These are phyloP conservation scores for Rauvolfia tetraphylla DNA, from an alignment of 257 asterid genomes.

Conservation along the genomic window DNA sequence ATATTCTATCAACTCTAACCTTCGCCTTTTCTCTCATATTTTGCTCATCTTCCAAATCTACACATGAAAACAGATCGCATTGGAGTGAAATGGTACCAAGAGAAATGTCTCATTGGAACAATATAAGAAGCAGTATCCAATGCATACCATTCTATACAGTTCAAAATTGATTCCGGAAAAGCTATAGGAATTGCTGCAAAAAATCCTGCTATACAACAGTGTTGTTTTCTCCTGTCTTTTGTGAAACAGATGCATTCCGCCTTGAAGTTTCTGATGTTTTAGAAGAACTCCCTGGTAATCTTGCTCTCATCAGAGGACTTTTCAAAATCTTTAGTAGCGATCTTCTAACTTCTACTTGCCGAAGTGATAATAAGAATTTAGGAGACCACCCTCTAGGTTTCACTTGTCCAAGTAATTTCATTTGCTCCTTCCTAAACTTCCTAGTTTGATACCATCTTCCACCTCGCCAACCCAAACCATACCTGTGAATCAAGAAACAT, in stretches of 20 bases:
- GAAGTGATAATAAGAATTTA: slow-evolving; percentile 49
- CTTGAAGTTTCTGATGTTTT: slow-evolving; percentile 33
- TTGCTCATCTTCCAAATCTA: neutral
- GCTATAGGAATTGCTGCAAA: neutral
- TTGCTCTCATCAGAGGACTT: slow-evolving; percentile 47
- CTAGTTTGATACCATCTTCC: slow-evolving; percentile 68
- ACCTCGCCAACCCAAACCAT: slow-evolving; percentile 84
- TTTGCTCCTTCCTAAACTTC: slow-evolving; percentile 60
- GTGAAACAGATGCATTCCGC: slow-evolving; percentile 3
- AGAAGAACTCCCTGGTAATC: slow-evolving; percentile 29
- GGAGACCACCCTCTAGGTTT: slow-evolving; percentile 68
- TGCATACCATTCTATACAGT: neutral
- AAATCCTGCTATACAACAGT: neutral
- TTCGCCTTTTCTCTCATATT: too few relatives aligned
- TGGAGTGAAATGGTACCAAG: neutral
- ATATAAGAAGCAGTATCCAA: neutral
- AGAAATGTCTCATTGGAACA: neutral
- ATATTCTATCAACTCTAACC: too few relatives aligned
- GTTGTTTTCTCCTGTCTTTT: neutral
- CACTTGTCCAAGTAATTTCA: slow-evolving; percentile 61
- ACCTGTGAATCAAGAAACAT: slow-evolving; percentile 35
- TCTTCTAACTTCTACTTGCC: slow-evolving; percentile 53
- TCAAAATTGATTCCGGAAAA: too few relatives aligned
- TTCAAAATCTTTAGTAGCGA: slow-evolving; percentile 61
- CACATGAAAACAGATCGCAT: neutral